Evolutionary conservation across 75 land plant species (phyloP).

Genomic region (Cunninghamia lanceolata): DNA sequence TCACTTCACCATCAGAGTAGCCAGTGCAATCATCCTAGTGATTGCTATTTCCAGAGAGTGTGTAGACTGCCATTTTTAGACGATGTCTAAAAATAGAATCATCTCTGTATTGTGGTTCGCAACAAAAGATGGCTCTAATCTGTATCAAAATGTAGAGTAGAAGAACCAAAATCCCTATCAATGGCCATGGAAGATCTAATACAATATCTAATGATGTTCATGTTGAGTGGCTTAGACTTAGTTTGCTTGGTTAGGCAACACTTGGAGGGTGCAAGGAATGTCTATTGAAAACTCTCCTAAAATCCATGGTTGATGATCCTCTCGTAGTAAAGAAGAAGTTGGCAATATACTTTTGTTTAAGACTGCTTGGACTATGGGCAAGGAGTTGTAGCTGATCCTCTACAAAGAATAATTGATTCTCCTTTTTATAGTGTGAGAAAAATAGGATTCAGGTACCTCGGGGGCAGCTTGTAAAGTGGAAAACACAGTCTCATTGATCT

Average conservation of each 20-base stretch:
- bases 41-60: too few species aligned
- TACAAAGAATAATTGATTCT: neutral
- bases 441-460: neutral
- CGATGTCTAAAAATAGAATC: neutral
- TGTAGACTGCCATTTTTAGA: too few species aligned
- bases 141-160: too few species aligned
- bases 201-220: too few species aligned
- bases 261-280: neutral
- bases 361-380: neutral
- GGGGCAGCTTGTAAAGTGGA: neutral
- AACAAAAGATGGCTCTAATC: neutral
- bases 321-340: neutral
- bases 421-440: neutral
- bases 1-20: too few species aligned
- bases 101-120: neutral
- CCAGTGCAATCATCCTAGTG: too few species aligned
- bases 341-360: neutral
- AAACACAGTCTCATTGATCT: neutral
- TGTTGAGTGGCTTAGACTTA: neutral
- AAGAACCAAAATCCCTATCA: neutral
- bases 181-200: neutral
- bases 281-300: neutral
- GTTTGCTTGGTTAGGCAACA: neutral
- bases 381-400: neutral
- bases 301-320: neutral